Conservation (phyloP, 192 early-diverging fungal genomes). For the Lunasporangiospora selenospora region DNA sequence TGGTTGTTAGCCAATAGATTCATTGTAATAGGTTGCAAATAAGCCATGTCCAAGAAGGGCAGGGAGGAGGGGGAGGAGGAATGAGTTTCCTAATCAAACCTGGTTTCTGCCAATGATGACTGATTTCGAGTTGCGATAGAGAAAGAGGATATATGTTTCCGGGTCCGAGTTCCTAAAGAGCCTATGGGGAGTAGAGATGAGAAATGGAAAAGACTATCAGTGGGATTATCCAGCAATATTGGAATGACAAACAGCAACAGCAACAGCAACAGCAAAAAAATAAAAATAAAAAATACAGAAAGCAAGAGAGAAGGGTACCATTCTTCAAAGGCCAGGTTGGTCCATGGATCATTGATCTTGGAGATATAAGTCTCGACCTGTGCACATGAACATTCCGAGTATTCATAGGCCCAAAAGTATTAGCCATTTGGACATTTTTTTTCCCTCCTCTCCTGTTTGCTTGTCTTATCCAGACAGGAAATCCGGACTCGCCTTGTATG, state of each 20-base stretch:
- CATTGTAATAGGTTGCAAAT: background rate
- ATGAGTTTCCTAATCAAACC: constrained; percentile 26
- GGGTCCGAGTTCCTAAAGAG: constrained; percentile 80
- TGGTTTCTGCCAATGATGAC: constrained; percentile 97
- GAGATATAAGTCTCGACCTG: constrained; percentile 67
- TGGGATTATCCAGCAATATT: too few relatives aligned
- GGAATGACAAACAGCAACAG: background rate
- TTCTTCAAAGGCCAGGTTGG: constrained; percentile 90
- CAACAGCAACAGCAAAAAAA: background rate
- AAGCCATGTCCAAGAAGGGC: background rate
- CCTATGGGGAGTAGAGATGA: constrained; percentile 48
- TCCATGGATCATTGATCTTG: constrained; percentile 72
- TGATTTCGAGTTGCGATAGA: constrained; percentile 88
- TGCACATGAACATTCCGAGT: background rate
- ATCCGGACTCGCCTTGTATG: constrained; percentile 7
- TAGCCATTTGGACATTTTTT: background rate
- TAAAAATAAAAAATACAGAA: background rate
- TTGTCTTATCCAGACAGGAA: too few relatives aligned
- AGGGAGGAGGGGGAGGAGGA: background rate
- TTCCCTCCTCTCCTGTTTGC: background rate
- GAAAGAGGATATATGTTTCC: constrained; percentile 71
- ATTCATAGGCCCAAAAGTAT: background rate
- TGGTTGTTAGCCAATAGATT: too few relatives aligned
- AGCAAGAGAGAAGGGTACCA: constrained; percentile 52
- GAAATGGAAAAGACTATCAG: background rate